Evolutionary conservation across 306 rosid species (phyloP).

Genomic region (Cucurbita argyrosperma): DNA sequence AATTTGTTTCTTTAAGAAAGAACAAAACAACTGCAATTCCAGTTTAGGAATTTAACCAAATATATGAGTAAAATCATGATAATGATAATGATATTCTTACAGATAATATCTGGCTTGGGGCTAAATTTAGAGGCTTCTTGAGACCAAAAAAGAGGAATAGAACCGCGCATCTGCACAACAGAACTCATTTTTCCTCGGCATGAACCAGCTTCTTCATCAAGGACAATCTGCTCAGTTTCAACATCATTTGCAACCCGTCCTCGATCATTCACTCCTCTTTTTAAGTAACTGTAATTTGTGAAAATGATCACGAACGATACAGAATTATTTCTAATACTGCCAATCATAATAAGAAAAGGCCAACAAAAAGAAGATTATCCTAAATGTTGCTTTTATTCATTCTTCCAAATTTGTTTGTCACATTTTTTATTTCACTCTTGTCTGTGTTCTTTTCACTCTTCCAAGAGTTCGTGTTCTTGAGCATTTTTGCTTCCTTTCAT

Average conservation of each 20-base stretch:
- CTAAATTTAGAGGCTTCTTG: slow-evolving; percentile 92
- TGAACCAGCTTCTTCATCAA: slow-evolving; percentile 85
- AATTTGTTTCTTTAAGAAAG: background rate
- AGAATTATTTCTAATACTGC: slow-evolving; percentile 3
- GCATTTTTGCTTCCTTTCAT: no score
- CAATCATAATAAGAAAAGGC: background rate
- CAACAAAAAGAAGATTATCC: background rate
- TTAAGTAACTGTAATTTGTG: slow-evolving; percentile 53
- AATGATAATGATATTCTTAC: slow-evolving; percentile 24
- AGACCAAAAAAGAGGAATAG: slow-evolving; percentile 97
- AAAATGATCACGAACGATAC: background rate
- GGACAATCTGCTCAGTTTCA: slow-evolving; percentile 93
- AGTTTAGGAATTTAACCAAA: background rate
- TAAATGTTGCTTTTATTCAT: no score
- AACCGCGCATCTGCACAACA: slow-evolving; percentile 92
- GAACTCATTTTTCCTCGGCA: slow-evolving; percentile 94
- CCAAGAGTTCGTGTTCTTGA: no score
- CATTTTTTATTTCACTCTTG: no score
- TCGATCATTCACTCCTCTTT: slow-evolving; percentile 91
- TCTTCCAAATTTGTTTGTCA: no score
- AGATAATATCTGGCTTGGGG: slow-evolving; percentile 90
- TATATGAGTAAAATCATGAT: slow-evolving; percentile 1
- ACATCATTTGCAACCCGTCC: slow-evolving; percentile 99
- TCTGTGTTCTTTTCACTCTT: no score
- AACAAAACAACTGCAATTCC: background rate